A percentile compares a stretch with the other conserved stretches of the same genome.
Conservation (phyloP, 176 grass and related monocot genomes). For the Chloris gayana region DNA sequence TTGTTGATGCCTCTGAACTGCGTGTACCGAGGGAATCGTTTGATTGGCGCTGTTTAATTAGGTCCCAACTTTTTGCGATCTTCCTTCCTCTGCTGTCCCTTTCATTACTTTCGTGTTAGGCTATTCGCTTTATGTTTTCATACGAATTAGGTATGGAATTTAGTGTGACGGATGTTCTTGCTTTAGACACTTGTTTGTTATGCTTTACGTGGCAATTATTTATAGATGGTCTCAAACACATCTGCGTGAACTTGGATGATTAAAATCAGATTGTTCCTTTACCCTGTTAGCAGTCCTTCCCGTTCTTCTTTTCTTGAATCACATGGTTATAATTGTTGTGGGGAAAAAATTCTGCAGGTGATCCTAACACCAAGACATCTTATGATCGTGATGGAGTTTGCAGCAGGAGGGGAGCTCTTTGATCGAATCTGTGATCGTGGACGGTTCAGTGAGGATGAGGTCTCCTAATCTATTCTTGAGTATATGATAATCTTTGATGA, state of each 20-base stretch:
- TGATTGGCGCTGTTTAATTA: constrained; percentile 35
- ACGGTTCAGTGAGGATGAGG: constrained; percentile 94
- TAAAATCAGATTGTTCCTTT: constrained; percentile 19
- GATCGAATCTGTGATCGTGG: constrained; percentile 86
- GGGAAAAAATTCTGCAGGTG: constrained; percentile 49
- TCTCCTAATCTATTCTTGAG: constrained; percentile 43
- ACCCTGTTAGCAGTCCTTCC: constrained; percentile 14
- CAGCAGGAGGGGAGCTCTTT: constrained; percentile 86
- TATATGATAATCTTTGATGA: constrained; percentile 31
- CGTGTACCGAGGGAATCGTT: constrained; percentile 32
- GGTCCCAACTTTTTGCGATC: constrained; percentile 37
- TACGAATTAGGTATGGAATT: constrained; percentile 13
- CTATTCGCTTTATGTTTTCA: constrained; percentile 8
- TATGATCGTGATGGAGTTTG: constrained; percentile 95
- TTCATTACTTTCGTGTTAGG: constrained; percentile 19
- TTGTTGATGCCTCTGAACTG: constrained; percentile 24
- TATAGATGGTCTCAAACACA: background rate
- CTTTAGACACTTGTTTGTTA: background rate
- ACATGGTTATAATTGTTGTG: constrained; percentile 34
- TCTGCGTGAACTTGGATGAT: constrained; percentile 14
- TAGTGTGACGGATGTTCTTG: constrained; percentile 11
- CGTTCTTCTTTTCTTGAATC: constrained; percentile 7
- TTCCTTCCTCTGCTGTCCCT: background rate
- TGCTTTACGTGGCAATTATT: background rate
- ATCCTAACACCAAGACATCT: constrained; percentile 84